Conservation (phyloP, 306 rosid species). For the Crotalaria pallida region DNA sequence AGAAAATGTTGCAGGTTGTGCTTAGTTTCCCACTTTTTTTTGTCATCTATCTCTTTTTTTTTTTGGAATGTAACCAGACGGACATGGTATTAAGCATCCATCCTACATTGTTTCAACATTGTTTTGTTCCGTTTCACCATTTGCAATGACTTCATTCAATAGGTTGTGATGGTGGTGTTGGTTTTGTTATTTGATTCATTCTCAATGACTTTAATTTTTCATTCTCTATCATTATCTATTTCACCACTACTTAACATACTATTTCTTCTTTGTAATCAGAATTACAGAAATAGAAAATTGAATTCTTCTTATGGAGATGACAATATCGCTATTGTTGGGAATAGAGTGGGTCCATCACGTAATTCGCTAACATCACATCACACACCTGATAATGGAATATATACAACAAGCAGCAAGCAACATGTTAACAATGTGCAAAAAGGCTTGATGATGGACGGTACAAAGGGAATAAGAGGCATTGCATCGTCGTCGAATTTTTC, state of each 20-base stretch:
- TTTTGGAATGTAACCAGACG: conserved; percentile 2
- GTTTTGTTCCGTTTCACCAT: too few relatives aligned
- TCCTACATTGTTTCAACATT: neutral
- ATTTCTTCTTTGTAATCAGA: conserved; percentile 25
- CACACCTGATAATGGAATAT: conserved; percentile 71
- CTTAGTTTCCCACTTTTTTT: conserved; percentile 7
- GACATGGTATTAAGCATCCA: neutral
- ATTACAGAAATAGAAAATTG: conserved; percentile 65
- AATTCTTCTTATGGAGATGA: conserved; percentile 80
- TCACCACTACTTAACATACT: conserved; percentile 7
- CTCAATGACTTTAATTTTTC: neutral
- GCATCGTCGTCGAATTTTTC: conserved; percentile 71
- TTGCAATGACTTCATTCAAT: too few relatives aligned
- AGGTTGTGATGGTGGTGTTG: neutral
- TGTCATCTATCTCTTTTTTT: neutral
- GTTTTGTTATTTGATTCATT: conserved; percentile 1
- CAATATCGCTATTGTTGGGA: conserved; percentile 90
- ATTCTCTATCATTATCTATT: neutral
- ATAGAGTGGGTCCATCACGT: conserved; percentile 73
- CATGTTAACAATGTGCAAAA: conserved; percentile 57
- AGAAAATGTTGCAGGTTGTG: conserved; percentile 74
- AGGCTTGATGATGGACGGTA: conserved; percentile 60
- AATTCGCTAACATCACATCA: conserved; percentile 83
- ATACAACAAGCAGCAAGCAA: conserved; percentile 62
- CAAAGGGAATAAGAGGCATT: conserved; percentile 75